Conservation (phyloP, 176 grass and related monocot genomes). For the bread wheat (Triticum aestivum) region DNA sequence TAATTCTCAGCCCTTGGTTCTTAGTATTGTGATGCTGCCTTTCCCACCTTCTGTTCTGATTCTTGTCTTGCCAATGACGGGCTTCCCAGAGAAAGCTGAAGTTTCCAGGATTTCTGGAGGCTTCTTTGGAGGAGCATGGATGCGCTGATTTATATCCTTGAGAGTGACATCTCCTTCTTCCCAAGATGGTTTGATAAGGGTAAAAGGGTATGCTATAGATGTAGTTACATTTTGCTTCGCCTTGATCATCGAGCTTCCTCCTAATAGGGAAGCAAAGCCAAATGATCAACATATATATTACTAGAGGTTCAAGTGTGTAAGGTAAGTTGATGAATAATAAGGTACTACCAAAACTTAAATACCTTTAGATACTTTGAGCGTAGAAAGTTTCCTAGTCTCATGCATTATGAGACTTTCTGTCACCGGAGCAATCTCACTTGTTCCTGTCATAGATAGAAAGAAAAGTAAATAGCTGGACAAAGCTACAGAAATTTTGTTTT, state of each 20-base stretch:
- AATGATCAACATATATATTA: slow-evolving; percentile 22
- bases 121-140: slow-evolving; percentile 61
- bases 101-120: slow-evolving; percentile 46
- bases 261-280: slow-evolving; percentile 35
- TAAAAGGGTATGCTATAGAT: slow-evolving; percentile 78
- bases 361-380: slow-evolving; percentile 90
- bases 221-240: slow-evolving; percentile 60
- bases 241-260: slow-evolving; percentile 54
- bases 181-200: slow-evolving; percentile 82
- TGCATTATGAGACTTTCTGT: slow-evolving; percentile 45
- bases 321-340: slow-evolving; percentile 15
- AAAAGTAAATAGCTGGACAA: slow-evolving; percentile 15
- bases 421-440: slow-evolving; percentile 47
- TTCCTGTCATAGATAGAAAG: slow-evolving; percentile 47
- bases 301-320: slow-evolving; percentile 23
- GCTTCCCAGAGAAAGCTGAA: slow-evolving; percentile 87
- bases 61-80: slow-evolving; percentile 82
- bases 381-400: slow-evolving; percentile 55
- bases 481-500: background rate
- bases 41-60: slow-evolving; percentile 84
- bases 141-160: slow-evolving; percentile 77
- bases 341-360: slow-evolving; percentile 24
- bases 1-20: slow-evolving; percentile 69
- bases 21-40: slow-evolving; percentile 95
- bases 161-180: slow-evolving; percentile 73